Percentiles rank a stretch among this genome's conserved stretches.
Evolutionary conservation across 768 basidiomycete genomes (phyloP).

Genomic region (Phanerochaete sordida): DNA sequence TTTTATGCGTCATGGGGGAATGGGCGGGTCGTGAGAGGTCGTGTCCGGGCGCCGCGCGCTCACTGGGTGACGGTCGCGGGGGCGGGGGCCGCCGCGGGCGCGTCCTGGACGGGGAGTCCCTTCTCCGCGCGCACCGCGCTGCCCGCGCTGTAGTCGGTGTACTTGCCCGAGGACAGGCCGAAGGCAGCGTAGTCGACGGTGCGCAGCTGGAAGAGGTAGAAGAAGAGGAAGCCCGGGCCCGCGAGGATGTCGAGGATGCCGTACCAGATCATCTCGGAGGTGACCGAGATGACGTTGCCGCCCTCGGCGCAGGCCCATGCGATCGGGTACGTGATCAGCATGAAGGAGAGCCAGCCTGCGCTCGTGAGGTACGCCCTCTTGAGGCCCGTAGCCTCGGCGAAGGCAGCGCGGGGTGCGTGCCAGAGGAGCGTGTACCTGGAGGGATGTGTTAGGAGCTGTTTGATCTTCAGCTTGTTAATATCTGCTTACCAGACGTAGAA

Average conservation of each 20-base stretch:
- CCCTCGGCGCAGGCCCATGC: slow-evolving; percentile 54
- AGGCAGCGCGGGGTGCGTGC: slow-evolving; percentile 24
- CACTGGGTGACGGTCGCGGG: neutral
- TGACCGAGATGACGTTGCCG: slow-evolving; percentile 43
- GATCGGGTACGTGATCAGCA: slow-evolving; percentile 56
- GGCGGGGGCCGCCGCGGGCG: neutral
- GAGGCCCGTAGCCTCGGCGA: slow-evolving; percentile 21
- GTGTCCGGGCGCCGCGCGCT: neutral
- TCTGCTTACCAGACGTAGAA: slow-evolving; percentile 33
- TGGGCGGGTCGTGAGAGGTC: neutral
- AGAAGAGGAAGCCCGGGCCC: slow-evolving; percentile 34
- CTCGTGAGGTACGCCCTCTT: slow-evolving; percentile 26
- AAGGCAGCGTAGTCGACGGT: slow-evolving; percentile 22
- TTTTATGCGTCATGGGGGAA: neutral
- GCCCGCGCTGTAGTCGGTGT: slow-evolving; percentile 11
- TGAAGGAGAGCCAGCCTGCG: slow-evolving; percentile 41
- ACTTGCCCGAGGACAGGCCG: slow-evolving; percentile 23
- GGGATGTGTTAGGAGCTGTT: neutral
- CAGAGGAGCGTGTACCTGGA: slow-evolving; percentile 28
- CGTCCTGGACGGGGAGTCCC: neutral
- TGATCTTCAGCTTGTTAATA: no score
- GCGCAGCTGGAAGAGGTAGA: slow-evolving; percentile 23
- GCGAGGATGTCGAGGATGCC: slow-evolving; percentile 41
- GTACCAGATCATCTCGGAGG: slow-evolving; percentile 52
- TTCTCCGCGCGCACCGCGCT: neutral